These are phyloP conservation scores for Ambrosia trifida DNA, from an alignment of 129 eudicot genomes.

Conservation along the genomic window DNA sequence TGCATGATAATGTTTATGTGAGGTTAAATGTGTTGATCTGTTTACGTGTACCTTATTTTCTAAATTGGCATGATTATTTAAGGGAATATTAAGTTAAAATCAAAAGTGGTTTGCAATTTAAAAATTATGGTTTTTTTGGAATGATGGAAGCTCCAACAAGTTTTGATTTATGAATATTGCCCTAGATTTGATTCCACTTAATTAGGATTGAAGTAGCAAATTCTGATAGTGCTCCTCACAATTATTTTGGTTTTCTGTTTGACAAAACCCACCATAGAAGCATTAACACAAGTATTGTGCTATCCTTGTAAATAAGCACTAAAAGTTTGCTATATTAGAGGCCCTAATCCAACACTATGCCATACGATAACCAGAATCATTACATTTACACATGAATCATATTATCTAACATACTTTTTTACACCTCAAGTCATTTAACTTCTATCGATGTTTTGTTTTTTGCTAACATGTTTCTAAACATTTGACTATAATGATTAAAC, in stretches of 20 bases:
- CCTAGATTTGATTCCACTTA: conserved; percentile 34
- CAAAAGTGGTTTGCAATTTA: conserved; percentile 20
- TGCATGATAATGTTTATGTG: conserved; percentile 1
- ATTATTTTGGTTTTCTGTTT: conserved; percentile 24
- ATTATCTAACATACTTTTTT: too few relatives aligned
- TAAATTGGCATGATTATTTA: conserved; percentile 3
- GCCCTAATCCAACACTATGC: conserved; percentile 8
- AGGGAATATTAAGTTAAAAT: conserved; percentile 9
- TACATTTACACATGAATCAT: not conserved
- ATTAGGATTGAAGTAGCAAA: conserved; percentile 29
- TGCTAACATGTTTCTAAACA: not conserved
- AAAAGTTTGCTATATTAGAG: conserved; percentile 12
- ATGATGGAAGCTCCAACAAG: conserved; percentile 35
- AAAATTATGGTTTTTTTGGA: conserved; percentile 19
- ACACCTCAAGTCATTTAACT: not conserved
- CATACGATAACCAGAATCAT: not conserved
- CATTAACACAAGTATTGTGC: conserved; percentile 30
- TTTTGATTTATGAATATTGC: conserved; percentile 19
- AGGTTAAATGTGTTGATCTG: not conserved
- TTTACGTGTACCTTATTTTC: conserved; percentile 7
- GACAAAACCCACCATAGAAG: conserved; percentile 28
- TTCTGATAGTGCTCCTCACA: conserved; percentile 26
- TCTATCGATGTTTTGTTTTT: not conserved
- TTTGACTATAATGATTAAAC: not conserved
- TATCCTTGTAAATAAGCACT: conserved; percentile 39